Evolutionary conservation across 495 filamentous ascomycete species (phyloP).

Genomic region (Penicillium antarcticum): DNA sequence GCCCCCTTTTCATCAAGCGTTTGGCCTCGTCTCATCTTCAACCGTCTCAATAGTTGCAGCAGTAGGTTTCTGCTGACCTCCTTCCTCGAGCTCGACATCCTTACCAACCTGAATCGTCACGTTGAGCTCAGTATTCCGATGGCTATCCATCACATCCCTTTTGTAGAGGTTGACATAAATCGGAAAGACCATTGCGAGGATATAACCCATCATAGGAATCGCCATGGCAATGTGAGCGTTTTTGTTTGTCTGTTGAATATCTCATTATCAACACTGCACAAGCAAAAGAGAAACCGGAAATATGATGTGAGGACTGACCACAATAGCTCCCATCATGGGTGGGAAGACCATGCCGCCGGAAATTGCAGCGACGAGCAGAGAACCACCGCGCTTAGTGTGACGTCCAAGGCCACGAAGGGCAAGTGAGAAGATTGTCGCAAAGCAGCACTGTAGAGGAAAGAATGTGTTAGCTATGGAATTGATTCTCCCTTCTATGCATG

Average conservation of each 20-base stretch:
- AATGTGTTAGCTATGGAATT: not conserved
- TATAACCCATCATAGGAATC: conserved; percentile 39
- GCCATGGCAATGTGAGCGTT: conserved; percentile 37
- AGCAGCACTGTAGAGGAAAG: conserved; percentile 43
- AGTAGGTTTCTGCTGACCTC: conserved; percentile 10
- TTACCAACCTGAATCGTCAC: conserved; percentile 12
- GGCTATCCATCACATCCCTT: conserved; percentile 42
- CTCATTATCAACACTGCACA: not conserved
- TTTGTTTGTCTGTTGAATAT: conserved; percentile 1
- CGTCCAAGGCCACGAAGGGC: conserved; percentile 66
- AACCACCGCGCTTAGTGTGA: conserved; percentile 67
- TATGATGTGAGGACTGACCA: conserved; percentile 3
- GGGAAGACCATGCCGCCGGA: conserved; percentile 66
- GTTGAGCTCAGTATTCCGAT: conserved; percentile 39
- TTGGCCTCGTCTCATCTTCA: not conserved
- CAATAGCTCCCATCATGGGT: conserved; percentile 52
- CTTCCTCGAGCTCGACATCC: conserved; percentile 14
- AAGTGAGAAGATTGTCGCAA: conserved; percentile 68
- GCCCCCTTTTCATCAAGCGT: too few species aligned
- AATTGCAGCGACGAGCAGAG: conserved; percentile 62
- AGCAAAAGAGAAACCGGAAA: not conserved
- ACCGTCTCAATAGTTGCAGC: conserved; percentile 6
- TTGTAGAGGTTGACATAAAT: conserved; percentile 48
- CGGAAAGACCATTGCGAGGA: conserved; percentile 43
- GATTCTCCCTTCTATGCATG: not conserved